These are phyloP conservation scores for Podila epicladia DNA, from an alignment of 192 early-diverging fungal species.

Conservation along the genomic window DNA sequence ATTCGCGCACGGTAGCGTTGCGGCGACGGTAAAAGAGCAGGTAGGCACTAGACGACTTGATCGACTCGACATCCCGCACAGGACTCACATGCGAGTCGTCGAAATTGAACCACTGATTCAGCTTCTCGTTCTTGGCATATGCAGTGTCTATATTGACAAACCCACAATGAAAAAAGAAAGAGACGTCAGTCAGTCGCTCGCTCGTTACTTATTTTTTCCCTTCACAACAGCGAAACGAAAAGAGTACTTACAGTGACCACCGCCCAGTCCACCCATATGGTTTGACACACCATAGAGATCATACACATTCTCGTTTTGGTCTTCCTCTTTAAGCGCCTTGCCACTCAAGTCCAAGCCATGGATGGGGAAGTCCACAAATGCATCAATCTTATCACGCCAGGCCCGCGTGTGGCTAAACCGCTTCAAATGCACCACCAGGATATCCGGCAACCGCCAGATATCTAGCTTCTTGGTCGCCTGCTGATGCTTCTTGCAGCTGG, in stretches of 20 bases:
- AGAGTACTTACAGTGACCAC: slow-evolving; percentile 69
- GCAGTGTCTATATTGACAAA: slow-evolving; percentile 61
- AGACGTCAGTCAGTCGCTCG: too few species aligned
- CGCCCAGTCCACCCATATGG: slow-evolving; percentile 77
- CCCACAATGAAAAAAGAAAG: not conserved
- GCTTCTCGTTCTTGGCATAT: slow-evolving; percentile 69
- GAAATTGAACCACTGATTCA: slow-evolving; percentile 83
- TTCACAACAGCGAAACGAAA: not conserved
- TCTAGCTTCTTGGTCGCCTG: slow-evolving; percentile 81
- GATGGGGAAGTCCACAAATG: slow-evolving; percentile 85
- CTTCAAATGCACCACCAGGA: slow-evolving; percentile 94
- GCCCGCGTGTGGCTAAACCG: slow-evolving; percentile 92
- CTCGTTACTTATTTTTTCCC: too few species aligned
- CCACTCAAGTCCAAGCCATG: slow-evolving; percentile 63
- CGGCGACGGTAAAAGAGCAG: slow-evolving; percentile 42
- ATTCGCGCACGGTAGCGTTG: slow-evolving; percentile 29
- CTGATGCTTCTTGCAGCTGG: slow-evolving; percentile 68
- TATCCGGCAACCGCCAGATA: slow-evolving; percentile 83
- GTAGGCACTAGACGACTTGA: slow-evolving; percentile 46
- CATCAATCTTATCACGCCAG: slow-evolving; percentile 92
- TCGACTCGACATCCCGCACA: slow-evolving; percentile 20
- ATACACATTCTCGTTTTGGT: slow-evolving; percentile 62
- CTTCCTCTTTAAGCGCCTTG: slow-evolving; percentile 30
- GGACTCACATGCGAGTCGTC: slow-evolving; percentile 78
- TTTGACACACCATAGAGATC: slow-evolving; percentile 89